Base-by-base conservation (phyloP, 768 basidiomycete genomes). In the Phlegmacium glaucopus region DNA sequence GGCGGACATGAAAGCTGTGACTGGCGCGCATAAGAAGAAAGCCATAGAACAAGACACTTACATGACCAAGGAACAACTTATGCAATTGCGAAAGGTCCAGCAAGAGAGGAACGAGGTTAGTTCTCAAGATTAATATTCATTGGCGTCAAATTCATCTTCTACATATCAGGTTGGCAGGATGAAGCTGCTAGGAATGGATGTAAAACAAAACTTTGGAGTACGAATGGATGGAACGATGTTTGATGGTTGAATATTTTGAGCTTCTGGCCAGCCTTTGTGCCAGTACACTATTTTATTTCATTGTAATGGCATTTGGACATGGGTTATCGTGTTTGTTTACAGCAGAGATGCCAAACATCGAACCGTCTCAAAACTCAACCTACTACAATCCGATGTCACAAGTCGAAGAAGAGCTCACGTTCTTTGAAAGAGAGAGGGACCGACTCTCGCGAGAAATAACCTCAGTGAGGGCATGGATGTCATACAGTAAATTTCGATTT, bases 111-210 rank as follows among this genome's bases (percentile, higher is more conserved):
- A 82, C 16, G 86, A 94, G 76, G 87, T 91, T 53, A 26, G 74
- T 63, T 25, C 25, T n/a, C 4, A 4, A 15, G 6, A 35, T 9
- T 28, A 8, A 13, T 13, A n/a, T 48, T 38, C 8, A 42, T 5
- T 13, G 12, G 15, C 9, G 15, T 13, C 26, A 36, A 41, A 42
- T 41, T 27, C 18, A 22, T 34, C 12, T 27, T 42, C 29, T 16
- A 18, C 22, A 45, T 22, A 39, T 4, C 49, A 90, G 85, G 83
- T 80, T 39, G 82, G 85, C 13, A 87, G 86, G 63, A 89, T 90
- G 87, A 90, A 90, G 61, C 70, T 83, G 26, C 64, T 93, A n/a
- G 90, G 90, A 1, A 88, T 93, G 86, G 89, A 92, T 13, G 74
- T 93, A 45, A 89, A 87, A 57, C 79, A 85, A 61, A 90, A 74